Evolutionary conservation across 805 yeast genomes (phyloP).

Genomic region (Nakazawaea holstii): DNA sequence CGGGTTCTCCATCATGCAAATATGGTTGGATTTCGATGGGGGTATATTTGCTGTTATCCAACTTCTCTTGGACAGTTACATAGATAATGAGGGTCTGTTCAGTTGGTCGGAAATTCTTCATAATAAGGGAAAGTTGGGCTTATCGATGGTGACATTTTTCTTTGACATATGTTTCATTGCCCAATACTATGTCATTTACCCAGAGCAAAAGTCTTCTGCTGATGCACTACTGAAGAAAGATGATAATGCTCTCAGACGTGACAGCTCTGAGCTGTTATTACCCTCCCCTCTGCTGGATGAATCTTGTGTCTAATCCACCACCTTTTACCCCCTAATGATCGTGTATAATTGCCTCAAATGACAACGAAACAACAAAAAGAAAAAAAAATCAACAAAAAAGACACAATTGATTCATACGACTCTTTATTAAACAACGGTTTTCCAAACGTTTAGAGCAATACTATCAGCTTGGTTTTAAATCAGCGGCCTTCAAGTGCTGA

Average conservation of each 20-base stretch:
- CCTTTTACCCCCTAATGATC: background rate
- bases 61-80: constrained; percentile 31
- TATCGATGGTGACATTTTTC: constrained; percentile 29
- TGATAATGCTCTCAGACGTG: background rate
- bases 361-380: background rate
- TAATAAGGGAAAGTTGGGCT: constrained; percentile 40
- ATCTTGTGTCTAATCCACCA: background rate
- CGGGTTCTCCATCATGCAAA: constrained; percentile 38
- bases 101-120: constrained; percentile 25
- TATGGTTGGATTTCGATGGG: constrained; percentile 37
- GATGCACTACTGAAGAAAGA: background rate
- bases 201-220: constrained; percentile 2
- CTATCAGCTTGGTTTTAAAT: no score
- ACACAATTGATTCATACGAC: no score
- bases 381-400: no score
- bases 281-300: no score
- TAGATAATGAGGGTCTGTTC: constrained; percentile 17
- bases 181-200: constrained; percentile 18
- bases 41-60: constrained; percentile 33
- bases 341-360: background rate
- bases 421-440: no score
- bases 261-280: background rate
- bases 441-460: no score
- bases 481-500: no score
- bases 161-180: constrained; percentile 23